Base-by-base conservation (phyloP, 169 alveolate genomes). In the Perkinsus olseni region DNA sequence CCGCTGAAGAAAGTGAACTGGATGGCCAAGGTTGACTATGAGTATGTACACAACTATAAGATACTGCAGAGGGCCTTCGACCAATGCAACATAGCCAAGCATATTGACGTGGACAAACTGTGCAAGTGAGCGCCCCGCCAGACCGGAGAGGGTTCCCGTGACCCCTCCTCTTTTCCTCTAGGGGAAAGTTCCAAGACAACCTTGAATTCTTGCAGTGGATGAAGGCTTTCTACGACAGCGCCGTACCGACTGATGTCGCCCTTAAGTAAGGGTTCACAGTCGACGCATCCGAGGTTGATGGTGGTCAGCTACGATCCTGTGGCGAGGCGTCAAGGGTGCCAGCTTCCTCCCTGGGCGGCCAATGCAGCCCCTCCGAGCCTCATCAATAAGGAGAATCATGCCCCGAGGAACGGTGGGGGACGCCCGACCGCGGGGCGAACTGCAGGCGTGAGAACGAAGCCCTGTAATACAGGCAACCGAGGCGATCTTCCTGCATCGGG, bases 121-220 rank as follows among this genome's bases (percentile, higher is more conserved):
- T 62, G 82, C 82, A 62, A 62, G 82, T 62, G 17, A 45, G 62
- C 24, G 6, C 62, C 62, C 6, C 17, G 62, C 6, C 17, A 45
- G 62, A 17, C 62, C 17, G 62, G 24, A 17, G 62, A 40, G 96
- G 92, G 95, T 96, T 17, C 6, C 62, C 17, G 24, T 45, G 62
- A 6, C 62, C 17, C 62, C 62, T 28, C 31, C 34, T 28, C 0
- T 62, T 40, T 97, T 97, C 36, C n/a, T n/a, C n/a, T n/a, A 98
- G 97, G 92, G 99, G 99, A 31, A 98, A 97, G 93, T 98, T 98
- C 95, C 98, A 98, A 93, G 99, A 98, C 95, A 98, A 98, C 95
- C 96, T 98, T 90, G 99, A 98, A 95, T 98, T 99, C 95, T 94
- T 98, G 50, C 99, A 99, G 95, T 99, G 99, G 99, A 94, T 99